phyloP scores from a whole-genome alignment of 2,329 filamentous ascomycete genomes.

The Whalleya microplaca region DNA sequence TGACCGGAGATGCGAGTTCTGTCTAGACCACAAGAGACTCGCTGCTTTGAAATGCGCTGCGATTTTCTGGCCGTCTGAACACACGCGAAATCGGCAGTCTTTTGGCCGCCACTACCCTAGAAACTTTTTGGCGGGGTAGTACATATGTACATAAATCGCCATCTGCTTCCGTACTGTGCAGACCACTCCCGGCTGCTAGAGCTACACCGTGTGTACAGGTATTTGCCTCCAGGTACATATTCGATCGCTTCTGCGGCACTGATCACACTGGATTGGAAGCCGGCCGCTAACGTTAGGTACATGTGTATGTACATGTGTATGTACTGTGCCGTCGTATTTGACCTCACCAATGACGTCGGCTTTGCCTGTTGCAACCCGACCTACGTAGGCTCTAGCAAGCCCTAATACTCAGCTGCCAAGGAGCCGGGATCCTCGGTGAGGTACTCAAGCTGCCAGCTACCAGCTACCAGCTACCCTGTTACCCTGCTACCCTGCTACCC shows the following conservation, averaged over 20 bases:
- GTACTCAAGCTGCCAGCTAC: no score
- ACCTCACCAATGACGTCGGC: constrained; percentile 18
- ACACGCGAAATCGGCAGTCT: constrained; percentile 32
- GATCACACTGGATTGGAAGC: no score
- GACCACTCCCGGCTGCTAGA: neutral
- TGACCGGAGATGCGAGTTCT: neutral
- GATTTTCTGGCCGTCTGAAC: constrained; percentile 13
- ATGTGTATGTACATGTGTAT: no score
- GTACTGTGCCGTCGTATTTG: neutral
- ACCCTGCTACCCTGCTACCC: no score
- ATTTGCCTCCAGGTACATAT: neutral
- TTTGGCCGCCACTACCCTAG: neutral
- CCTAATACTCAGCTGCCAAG: neutral
- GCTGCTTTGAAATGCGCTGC: constrained; percentile 32
- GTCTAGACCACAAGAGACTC: no score
- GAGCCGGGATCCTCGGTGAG: neutral
- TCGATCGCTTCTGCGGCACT: neutral
- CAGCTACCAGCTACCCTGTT: no score
- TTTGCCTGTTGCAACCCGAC: neutral
- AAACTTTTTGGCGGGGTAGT: constrained; percentile 5
- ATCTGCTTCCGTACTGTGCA: constrained; percentile 1
- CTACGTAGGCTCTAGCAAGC: no score
- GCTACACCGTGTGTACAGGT: neutral
- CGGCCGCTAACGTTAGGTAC: no score
- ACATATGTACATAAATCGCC: no score